Evolutionary conservation across 139 green algal genomes (phyloP).

Genomic region (Closterium sp.): DNA sequence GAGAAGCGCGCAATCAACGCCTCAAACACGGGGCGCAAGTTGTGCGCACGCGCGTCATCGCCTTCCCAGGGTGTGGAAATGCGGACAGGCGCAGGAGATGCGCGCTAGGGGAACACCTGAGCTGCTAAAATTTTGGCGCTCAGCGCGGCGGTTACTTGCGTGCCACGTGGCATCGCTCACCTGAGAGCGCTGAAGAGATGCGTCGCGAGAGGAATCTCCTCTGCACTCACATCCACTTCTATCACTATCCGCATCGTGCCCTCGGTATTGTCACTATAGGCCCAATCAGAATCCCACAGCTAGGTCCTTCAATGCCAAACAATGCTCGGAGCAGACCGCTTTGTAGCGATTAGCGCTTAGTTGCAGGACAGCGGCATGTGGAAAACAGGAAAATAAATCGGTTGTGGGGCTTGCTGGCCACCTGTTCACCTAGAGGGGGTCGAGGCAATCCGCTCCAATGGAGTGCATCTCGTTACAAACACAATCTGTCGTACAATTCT

Average conservation of each 20-base stretch:
- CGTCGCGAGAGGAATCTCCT: neutral
- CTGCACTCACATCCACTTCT: neutral
- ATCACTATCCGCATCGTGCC: neutral
- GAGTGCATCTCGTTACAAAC: neutral
- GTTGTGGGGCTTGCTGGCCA: neutral
- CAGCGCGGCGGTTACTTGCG: neutral
- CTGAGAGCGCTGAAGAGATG: neutral
- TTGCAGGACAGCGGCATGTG: too few relatives aligned
- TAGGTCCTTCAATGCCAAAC: too few relatives aligned
- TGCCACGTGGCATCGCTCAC: neutral
- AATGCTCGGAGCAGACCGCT: too few relatives aligned
- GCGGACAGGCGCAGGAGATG: neutral
- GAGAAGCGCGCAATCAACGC: too few relatives aligned
- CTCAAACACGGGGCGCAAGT: too few relatives aligned
- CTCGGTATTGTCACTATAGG: neutral
- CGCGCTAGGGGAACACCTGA: neutral
- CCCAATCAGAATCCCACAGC: neutral
- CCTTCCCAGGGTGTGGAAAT: neutral
- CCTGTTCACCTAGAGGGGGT: neutral
- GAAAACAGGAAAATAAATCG: too few relatives aligned
- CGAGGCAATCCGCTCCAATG: neutral
- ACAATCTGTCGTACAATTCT: neutral
- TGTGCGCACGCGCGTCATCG: too few relatives aligned
- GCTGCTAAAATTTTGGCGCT: neutral
- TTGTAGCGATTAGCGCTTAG: too few relatives aligned